A percentile compares a stretch with the other conserved stretches of the same genome.
Evolutionary conservation across 2,329 filamentous ascomycete genomes (phyloP).

Genomic region (Arthrobotrys conoides): DNA sequence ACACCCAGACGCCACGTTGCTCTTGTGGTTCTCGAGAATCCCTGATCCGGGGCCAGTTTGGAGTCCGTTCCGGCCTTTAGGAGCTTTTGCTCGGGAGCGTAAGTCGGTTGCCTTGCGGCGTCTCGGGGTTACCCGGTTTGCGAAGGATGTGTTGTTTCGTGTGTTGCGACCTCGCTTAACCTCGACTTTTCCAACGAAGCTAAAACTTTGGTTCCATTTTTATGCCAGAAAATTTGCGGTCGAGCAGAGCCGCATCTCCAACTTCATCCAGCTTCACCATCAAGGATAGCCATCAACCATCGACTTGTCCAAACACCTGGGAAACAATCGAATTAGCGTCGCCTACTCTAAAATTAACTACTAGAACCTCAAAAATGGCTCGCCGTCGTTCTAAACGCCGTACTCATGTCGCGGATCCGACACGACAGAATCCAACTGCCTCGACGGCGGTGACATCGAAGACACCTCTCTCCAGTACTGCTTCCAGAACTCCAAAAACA

Average conservation of each 20-base stretch:
- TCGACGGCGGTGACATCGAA: conserved; percentile 68
- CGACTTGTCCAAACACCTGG: conserved; percentile 2
- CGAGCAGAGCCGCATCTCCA: conserved; percentile 40
- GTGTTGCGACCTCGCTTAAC: conserved; percentile 24
- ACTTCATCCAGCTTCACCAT: conserved; percentile 18
- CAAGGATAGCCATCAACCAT: not conserved
- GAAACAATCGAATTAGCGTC: conserved; percentile 26
- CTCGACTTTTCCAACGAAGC: conserved; percentile 4
- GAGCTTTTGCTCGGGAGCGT: conserved; percentile 4
- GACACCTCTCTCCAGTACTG: conserved; percentile 74
- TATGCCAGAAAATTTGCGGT: conserved; percentile 28
- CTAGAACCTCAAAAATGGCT: conserved; percentile 74
- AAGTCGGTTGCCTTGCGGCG: not conserved
- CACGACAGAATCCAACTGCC: conserved; percentile 71
- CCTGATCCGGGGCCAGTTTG: conserved; percentile 14
- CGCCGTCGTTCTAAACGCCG: conserved; percentile 87
- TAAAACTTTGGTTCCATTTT: not conserved
- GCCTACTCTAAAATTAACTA: conserved; percentile 8
- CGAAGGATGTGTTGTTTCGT: conserved; percentile 29
- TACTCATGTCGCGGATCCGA: conserved; percentile 79
- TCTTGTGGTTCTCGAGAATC: conserved; percentile 18
- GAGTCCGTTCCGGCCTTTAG: conserved; percentile 21
- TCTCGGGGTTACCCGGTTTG: conserved; percentile 8
- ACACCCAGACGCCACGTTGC: conserved; percentile 24
- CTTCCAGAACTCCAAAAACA: conserved; percentile 82